A percentile compares a stretch with the other conserved stretches of the same genome.
Evolutionary conservation across 176 grass and related monocot species (phyloP).

Genomic region (Bothriochloa decipiens): DNA sequence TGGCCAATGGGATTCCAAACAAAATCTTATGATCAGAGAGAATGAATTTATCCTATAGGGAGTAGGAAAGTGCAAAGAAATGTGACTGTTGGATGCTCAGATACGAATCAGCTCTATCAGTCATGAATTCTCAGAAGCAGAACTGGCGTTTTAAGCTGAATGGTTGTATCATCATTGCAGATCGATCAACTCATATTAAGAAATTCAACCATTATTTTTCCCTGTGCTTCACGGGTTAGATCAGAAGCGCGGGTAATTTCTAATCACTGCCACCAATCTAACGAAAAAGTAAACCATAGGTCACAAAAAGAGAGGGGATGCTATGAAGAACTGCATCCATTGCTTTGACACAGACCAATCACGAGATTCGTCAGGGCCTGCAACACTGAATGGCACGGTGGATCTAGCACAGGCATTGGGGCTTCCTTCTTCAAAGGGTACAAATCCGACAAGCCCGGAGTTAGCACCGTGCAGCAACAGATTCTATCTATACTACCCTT

Average conservation of each 20-base stretch:
- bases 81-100: constrained; percentile 21
- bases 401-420: constrained; percentile 73
- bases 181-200: not conserved
- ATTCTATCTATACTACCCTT: not conserved
- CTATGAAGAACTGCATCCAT: constrained; percentile 36
- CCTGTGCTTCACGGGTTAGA: constrained; percentile 44
- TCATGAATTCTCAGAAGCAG: constrained; percentile 88
- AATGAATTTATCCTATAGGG: too few relatives aligned
- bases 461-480: constrained; percentile 53
- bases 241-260: constrained; percentile 61
- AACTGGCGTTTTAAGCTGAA: constrained; percentile 65
- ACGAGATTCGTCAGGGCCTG: constrained; percentile 44
- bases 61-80: not conserved
- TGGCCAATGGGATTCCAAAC: not conserved
- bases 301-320: not conserved
- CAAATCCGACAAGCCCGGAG: constrained; percentile 63
- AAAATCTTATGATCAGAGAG: not conserved
- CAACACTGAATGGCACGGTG: constrained; percentile 69
- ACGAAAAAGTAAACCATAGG: accelerated
- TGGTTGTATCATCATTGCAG: constrained; percentile 52
- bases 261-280: constrained; percentile 37
- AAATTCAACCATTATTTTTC: constrained; percentile 12
- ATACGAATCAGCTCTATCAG: constrained; percentile 50
- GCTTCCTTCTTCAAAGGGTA: constrained; percentile 55
- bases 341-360: constrained; percentile 71